Evolutionary conservation across 1,139 yeast species (phyloP).

Genomic region (Martiniozyma asiatica): DNA sequence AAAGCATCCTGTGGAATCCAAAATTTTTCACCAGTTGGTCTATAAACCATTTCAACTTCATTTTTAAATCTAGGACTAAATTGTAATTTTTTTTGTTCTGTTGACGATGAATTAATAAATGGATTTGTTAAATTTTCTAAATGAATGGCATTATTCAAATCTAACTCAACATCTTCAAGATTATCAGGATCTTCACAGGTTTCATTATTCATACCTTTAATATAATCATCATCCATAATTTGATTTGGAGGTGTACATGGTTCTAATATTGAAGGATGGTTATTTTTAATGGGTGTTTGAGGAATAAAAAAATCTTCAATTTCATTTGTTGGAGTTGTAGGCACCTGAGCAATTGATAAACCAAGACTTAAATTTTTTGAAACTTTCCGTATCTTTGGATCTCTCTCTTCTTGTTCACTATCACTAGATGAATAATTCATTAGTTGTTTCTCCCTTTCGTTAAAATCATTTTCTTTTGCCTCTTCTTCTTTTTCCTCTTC

Average conservation of each 20-base stretch:
- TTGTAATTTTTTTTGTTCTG: not conserved
- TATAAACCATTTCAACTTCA: conserved; percentile 19
- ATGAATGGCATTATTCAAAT: conserved; percentile 4
- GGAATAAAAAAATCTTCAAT: too few relatives aligned
- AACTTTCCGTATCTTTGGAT: conserved; percentile 4
- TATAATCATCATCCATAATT: conserved; percentile 14
- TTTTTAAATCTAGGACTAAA: conserved; percentile 14
- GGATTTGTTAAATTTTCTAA: not conserved
- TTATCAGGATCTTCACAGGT: conserved; percentile 10
- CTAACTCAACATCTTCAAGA: conserved; percentile 7
- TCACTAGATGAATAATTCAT: conserved; percentile 11
- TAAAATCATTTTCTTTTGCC: conserved; percentile 1
- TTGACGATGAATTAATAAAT: too few relatives aligned
- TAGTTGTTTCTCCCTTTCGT: conserved; percentile 4
- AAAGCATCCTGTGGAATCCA: conserved; percentile 12
- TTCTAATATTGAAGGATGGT: not conserved
- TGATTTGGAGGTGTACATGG: conserved; percentile 20
- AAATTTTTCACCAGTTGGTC: conserved; percentile 18
- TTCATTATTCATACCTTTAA: conserved; percentile 14
- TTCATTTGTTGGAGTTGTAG: too few relatives aligned
- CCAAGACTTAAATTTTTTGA: conserved; percentile 8
- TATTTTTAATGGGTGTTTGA: too few relatives aligned
- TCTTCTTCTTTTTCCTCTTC: conserved; percentile 8
- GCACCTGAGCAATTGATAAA: too few relatives aligned
- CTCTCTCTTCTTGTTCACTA: conserved; percentile 7